Evolutionary conservation across 2,329 filamentous ascomycete genomes (phyloP), one percentile per base, ranked within the genome.

Genomic region (Cordyceps javanica): DNA sequence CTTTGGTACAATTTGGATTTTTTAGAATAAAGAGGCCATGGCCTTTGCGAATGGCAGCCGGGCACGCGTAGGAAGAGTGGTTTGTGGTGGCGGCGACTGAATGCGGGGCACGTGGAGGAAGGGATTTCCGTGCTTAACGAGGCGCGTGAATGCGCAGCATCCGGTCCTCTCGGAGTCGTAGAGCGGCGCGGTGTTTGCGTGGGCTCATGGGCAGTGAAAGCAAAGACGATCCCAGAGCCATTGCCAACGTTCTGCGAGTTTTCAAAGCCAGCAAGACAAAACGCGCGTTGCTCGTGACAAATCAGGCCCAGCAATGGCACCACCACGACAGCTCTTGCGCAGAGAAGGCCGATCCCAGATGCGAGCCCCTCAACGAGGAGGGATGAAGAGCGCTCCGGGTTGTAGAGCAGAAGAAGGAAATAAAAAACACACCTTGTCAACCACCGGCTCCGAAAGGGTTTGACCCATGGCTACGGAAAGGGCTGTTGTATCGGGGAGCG

Each of bases 391-490:
- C 7, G 55, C 44, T 16, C 19, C 30, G 26, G 11, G 6, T 11
- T 32, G 30, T 10, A 10, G n/a, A 3, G 7, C n/a, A 21, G 38
- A 32, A 42, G 26, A 23, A 3, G 38, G 30, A n/a, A 26, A 23
- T 19, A 14, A 42, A 59, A 55, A 59, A 69, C 70, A 64, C 64
- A 99, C 94, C 92, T 99, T 99, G 73, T 97, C 94, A 75, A 96
- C 89, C 70, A 99, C 92, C 70, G 94, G 94, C 82, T 99, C 94
- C 70, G 93, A 97, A 72, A 99, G 87, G 76, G 94, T 99, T 82
- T 99, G 94, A 84, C 94, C 94, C 94, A 99, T 99, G 77, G 63
- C 64, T 69, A 56, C 58, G 61, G 55, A 65, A 60, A 60, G 60
- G 41, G 23, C 9, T 49, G 44, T 41, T 42, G 34, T 51, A 19